Conservation (phyloP, 1,139 yeast species). For the Ashbya aceris region DNA sequence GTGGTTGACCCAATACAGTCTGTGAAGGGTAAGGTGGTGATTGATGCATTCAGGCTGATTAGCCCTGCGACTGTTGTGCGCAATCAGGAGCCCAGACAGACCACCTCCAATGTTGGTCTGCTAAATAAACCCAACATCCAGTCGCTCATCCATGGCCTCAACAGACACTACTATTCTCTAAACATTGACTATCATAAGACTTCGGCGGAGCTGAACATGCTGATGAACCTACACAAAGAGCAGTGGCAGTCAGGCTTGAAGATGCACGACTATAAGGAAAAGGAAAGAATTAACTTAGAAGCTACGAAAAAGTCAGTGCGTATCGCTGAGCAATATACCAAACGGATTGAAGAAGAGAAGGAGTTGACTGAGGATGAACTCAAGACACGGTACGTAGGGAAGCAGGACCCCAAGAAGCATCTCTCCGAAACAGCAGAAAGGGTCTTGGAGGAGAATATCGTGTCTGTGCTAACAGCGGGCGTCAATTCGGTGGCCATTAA, state of each 20-base stretch:
- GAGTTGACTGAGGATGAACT: slow-evolving; percentile 81
- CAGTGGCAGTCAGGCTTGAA: slow-evolving; percentile 93
- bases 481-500: slow-evolving; percentile 79
- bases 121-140: slow-evolving; percentile 96
- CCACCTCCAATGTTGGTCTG: slow-evolving; percentile 92
- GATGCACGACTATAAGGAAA: slow-evolving; percentile 66
- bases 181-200: slow-evolving; percentile 94
- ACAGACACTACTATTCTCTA: slow-evolving; percentile 92
- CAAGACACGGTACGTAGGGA: slow-evolving; percentile 94
- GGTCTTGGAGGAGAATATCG: slow-evolving; percentile 82
- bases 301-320: slow-evolving; percentile 76
- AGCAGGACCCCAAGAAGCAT: slow-evolving; percentile 98
- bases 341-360: slow-evolving; percentile 86
- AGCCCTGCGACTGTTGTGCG: slow-evolving; percentile 83
- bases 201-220: slow-evolving; percentile 86
- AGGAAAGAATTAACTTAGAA: slow-evolving; percentile 66
- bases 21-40: slow-evolving; percentile 96
- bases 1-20: slow-evolving; percentile 97
- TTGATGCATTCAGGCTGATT: slow-evolving; percentile 94
- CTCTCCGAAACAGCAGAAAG: slow-evolving; percentile 80
- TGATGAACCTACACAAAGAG: slow-evolving; percentile 85
- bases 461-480: slow-evolving; percentile 76
- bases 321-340: slow-evolving; percentile 83
- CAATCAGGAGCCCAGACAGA: slow-evolving; percentile 97
- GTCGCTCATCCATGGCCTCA: slow-evolving; percentile 92